These are phyloP conservation scores for Pythium dissotocum DNA, from an alignment of 352 stramenopile genomes.

Conservation along the genomic window DNA sequence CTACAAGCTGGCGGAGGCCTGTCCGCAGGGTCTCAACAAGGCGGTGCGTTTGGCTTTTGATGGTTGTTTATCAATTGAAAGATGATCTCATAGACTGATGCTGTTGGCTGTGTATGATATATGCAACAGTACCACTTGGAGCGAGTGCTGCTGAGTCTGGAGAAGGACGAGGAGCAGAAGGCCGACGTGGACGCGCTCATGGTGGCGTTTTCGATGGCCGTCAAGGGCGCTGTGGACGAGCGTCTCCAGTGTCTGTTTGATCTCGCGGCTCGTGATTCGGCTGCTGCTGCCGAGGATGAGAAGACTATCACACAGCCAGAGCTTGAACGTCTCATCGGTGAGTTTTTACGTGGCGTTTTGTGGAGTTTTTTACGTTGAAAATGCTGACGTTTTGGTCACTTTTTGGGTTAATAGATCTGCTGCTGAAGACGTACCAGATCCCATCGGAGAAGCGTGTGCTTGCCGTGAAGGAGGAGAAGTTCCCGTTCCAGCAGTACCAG, in stretches of 20 bases:
- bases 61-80: background rate
- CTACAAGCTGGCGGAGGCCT: slow-evolving; percentile 62
- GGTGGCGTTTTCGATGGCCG: slow-evolving; percentile 81
- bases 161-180: slow-evolving; percentile 56
- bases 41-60: slow-evolving; percentile 28
- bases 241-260: slow-evolving; percentile 75
- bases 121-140: slow-evolving; percentile 69
- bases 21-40: slow-evolving; percentile 62
- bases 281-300: slow-evolving; percentile 32
- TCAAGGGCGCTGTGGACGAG: slow-evolving; percentile 74
- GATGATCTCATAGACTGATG: background rate
- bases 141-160: slow-evolving; percentile 69
- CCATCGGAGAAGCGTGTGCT: slow-evolving; percentile 85
- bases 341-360: background rate
- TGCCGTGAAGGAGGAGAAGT: slow-evolving; percentile 62
- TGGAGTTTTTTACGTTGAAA: background rate
- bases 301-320: slow-evolving; percentile 58
- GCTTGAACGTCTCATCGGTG: slow-evolving; percentile 59
- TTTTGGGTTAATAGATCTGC: slow-evolving; percentile 34
- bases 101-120: background rate
- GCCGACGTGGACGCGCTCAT: slow-evolving; percentile 68
- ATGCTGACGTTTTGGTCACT: background rate
- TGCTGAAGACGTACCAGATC: slow-evolving; percentile 81
- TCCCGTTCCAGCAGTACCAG: slow-evolving; percentile 77
- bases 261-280: slow-evolving; percentile 46